Base-by-base conservation (phyloP, 2,329 filamentous ascomycete species). In the Tolypocladium pustulatum region DNA sequence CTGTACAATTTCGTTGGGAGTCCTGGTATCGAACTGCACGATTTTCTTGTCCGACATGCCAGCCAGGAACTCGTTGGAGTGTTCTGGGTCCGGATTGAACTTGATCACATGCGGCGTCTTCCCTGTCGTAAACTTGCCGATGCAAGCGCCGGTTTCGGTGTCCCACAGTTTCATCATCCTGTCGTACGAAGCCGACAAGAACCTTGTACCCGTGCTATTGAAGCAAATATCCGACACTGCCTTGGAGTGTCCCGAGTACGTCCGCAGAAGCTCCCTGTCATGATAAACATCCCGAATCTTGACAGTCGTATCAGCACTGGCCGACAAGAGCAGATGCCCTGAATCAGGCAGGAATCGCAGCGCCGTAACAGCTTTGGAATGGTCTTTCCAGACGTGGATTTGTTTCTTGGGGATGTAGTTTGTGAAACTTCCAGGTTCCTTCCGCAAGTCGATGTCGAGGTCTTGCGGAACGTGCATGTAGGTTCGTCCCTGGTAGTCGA, bases 41-140 rank as follows among this genome's bases (percentile, higher is more conserved):
- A 99, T 99, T 79, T 97, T 97, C 80, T 99, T 99, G 74, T 99
- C 93, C 41, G 90, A 94, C 90, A 97, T 95, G 67, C 94, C 94
- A 1, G 91, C 92, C 58, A 99, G 76, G 73, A 99, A 99, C 72
- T 97, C 93, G 71, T 94, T 88, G 10, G 87, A 84, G 64, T 88
- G 85, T 57, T 89, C 86, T 0, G 81, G 77, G 55, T 86, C 84
- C 0, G 93, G 92, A 73, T 97, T 96, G 81, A 97, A 97, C 65
- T 90, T 87, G 65, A 99, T 81, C 57, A 96, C 92, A 70, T 99
- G 94, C 6, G 94, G 93, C 17, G 91, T 97, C 77, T 95, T 96
- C 69, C 93, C 93, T 0, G 90, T 96, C 22, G 88, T 91, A 78
- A 96, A 99, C 59, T 91, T 90, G 67, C 85, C 87, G 64, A 96